Base-by-base conservation (phyloP, 164 flowering plant species). In the Vitis riparia region DNA sequence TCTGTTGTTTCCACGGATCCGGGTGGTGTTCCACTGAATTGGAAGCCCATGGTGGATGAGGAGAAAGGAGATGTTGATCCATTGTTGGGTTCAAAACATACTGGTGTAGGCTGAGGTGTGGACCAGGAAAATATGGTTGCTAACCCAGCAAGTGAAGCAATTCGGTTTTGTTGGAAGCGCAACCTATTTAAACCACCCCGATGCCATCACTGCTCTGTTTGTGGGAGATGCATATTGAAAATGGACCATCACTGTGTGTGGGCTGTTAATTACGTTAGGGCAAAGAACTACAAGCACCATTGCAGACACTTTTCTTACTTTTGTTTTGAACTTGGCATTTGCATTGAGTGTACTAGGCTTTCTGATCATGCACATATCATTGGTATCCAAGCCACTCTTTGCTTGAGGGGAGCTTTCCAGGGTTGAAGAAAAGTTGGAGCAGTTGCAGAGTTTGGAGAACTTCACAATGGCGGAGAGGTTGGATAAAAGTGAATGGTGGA, bases 191-290 rank as follows among this genome's bases (percentile, higher is more conserved):
- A 92, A 70, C 99, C 97, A 37, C 98, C 97, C 61, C 97, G 99
- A 8, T 88, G 97, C 73, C 98, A 96, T 77, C 99, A 96, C 74
- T 96, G 99, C 82, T 96, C 99, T 76, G 91, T 93, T 76, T 96
- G 98, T 87, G 97, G 98, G 71, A 90, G 98, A 76, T 96, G 99
- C 75, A 78, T 96, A 48, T 79, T 96, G 69, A 96, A 96, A 77
- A 96, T 96, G 99, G 99, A 96, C 68, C 99, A 96, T 82, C 99
- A 96, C 65, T 93, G 99, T 78, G 97, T 96, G 7, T 96, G 99
- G 99, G 98, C 93, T 49, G 98, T 93, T 59, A 96, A 96, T 79
- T 96, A 98, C 68, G 93, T 96, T 55, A 98, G 99, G 19, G 99
- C 99, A 57, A 70, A 88, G 89, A 63, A 81, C 94, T 61, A 90